Evolutionary conservation across 2,329 filamentous ascomycete species (phyloP).

Genomic region (Fusarium siculi): DNA sequence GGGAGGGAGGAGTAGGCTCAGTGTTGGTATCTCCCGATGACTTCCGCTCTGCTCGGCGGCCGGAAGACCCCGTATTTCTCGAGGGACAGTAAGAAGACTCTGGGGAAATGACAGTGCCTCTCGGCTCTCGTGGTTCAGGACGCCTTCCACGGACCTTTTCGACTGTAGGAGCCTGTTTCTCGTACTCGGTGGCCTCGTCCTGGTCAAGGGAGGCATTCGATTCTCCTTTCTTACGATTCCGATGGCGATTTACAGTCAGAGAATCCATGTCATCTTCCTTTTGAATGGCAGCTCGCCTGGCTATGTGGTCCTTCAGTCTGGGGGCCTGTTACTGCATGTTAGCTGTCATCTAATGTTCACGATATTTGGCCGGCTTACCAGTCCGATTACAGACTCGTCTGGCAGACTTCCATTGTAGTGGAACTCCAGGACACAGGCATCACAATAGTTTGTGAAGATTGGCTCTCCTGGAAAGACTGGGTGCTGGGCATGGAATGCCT

Average conservation of each 20-base stretch:
- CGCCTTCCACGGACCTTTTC: slow-evolving; percentile 5
- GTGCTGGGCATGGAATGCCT: slow-evolving; percentile 49
- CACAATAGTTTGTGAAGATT: slow-evolving; percentile 50
- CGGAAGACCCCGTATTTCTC: slow-evolving; percentile 41
- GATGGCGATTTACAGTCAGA: slow-evolving; percentile 13
- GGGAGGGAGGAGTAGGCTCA: slow-evolving; percentile 8
- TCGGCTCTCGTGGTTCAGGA: neutral
- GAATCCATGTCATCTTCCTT: slow-evolving; percentile 30
- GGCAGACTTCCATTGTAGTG: slow-evolving; percentile 36
- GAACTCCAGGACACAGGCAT: slow-evolving; percentile 42
- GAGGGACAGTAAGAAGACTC: slow-evolving; percentile 30
- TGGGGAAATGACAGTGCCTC: neutral
- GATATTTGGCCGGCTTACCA: slow-evolving; percentile 35
- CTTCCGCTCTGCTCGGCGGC: slow-evolving; percentile 45
- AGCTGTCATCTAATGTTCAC: slow-evolving; percentile 2
- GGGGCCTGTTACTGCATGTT: slow-evolving; percentile 5
- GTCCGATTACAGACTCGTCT: slow-evolving; percentile 43
- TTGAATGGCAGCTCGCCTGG: neutral
- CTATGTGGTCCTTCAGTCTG: neutral
- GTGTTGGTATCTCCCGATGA: slow-evolving; percentile 31
- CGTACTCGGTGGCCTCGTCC: neutral
- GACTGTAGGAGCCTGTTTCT: neutral
- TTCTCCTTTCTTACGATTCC: neutral
- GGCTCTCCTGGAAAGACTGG: slow-evolving; percentile 39
- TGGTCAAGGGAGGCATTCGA: neutral